phyloP scores from a whole-genome alignment of 2,329 filamentous ascomycete genomes.

The Aspergillus ruber region DNA sequence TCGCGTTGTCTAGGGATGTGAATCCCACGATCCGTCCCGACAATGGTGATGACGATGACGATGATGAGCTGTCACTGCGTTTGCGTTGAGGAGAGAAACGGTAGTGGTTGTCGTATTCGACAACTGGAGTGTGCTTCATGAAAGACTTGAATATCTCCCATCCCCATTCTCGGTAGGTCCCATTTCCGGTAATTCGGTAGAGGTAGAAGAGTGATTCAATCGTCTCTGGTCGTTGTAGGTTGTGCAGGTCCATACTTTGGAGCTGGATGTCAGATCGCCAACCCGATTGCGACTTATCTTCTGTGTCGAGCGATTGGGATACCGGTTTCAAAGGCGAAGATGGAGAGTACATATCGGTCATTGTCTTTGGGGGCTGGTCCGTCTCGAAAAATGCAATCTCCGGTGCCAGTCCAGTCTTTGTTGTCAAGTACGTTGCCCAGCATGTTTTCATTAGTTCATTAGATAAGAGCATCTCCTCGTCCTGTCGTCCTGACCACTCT shows the following conservation, averaged over 20 bases:
- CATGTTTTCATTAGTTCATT: conserved; percentile 92
- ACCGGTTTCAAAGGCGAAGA: conserved; percentile 28
- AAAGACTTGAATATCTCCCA: conserved; percentile 98
- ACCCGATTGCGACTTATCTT: conserved; percentile 23
- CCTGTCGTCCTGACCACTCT: conserved; percentile 70
- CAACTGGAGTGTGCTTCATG: conserved; percentile 73
- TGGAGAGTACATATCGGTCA: conserved; percentile 31
- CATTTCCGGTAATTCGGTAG: conserved; percentile 94
- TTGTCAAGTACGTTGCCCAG: conserved; percentile 94
- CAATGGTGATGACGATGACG: background rate
- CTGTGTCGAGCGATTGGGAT: conserved; percentile 28
- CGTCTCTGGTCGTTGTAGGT: conserved; percentile 90
- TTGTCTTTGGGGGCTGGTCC: conserved; percentile 56
- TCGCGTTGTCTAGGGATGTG: conserved; percentile 71
- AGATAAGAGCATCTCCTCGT: conserved; percentile 80
- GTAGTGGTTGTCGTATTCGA: conserved; percentile 49
- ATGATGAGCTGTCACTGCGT: background rate
- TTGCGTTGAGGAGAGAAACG: background rate
- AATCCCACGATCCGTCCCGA: conserved; percentile 54
- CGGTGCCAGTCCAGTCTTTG: conserved; percentile 81
- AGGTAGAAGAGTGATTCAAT: conserved; percentile 97
- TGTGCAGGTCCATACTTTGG: conserved; percentile 78
- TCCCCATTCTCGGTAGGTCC: conserved; percentile 87
- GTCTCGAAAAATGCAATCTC: conserved; percentile 92
- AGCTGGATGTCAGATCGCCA: conserved; percentile 78